Evolutionary conservation across 768 basidiomycete species (phyloP).

Genomic region (Leccinum uliginosum): DNA sequence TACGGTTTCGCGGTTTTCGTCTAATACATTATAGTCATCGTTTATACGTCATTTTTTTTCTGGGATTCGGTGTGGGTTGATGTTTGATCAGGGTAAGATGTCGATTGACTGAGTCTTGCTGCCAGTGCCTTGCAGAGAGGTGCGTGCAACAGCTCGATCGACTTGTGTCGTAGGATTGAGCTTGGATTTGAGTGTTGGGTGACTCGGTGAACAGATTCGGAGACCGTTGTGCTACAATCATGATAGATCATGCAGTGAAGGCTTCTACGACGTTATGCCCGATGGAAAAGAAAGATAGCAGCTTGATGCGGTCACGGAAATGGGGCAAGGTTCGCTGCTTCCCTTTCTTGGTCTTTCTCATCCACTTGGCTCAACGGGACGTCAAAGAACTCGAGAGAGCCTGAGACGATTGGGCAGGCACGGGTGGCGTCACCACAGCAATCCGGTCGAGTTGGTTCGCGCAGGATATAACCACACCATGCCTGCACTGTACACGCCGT

Average conservation of each 20-base stretch:
- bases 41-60: constrained; percentile 22
- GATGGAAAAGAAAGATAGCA: neutral
- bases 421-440: neutral
- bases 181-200: too few species aligned
- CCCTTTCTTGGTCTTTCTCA: too few species aligned
- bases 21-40: constrained; percentile 35
- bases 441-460: neutral
- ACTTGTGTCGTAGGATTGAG: too few species aligned
- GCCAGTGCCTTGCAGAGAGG: neutral
- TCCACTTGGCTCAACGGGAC: too few species aligned
- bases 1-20: constrained; percentile 16
- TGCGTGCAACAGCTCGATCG: neutral
- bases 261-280: neutral
- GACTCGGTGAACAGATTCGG: neutral
- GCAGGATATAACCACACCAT: neutral
- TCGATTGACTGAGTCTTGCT: neutral
- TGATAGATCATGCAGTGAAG: neutral
- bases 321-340: neutral
- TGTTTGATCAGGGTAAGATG: neutral
- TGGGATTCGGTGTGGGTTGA: neutral
- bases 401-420: neutral
- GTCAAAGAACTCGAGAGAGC: neutral
- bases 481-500: neutral
- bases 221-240: neutral
- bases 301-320: neutral